Conservation (phyloP, 345 rosid species). For the Eucalyptus coolabah region DNA sequence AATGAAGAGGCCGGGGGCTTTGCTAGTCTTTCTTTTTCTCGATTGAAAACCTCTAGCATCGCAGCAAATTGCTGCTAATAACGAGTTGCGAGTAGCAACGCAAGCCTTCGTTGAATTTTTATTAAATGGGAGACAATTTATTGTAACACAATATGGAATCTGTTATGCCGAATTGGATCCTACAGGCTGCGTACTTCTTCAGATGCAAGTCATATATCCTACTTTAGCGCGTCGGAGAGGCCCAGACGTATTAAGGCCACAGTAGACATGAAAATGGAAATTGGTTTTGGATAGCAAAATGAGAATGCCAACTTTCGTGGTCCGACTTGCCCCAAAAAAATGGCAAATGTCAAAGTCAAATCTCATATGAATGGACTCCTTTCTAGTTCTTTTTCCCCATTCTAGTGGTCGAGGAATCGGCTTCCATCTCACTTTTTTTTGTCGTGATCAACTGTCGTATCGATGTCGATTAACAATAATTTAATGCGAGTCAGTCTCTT, state of each 20-base stretch:
- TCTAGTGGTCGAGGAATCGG: not conserved
- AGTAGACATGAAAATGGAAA: not conserved
- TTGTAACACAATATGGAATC: not conserved
- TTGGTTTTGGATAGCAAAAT: not conserved
- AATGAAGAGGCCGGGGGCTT: not conserved
- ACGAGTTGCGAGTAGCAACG: not conserved
- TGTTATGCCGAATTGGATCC: not conserved
- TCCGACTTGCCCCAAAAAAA: not conserved
- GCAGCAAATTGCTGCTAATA: no score
- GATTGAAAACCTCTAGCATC: not conserved
- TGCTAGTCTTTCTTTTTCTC: not conserved
- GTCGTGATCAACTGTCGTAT: no score
- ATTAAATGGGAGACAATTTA: not conserved
- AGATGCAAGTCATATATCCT: not conserved
- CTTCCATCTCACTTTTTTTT: rapidly evolving
- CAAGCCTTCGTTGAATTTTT: not conserved
- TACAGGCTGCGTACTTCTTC: not conserved
- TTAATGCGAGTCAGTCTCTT: no score
- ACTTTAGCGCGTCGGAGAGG: not conserved
- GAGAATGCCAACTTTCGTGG: not conserved
- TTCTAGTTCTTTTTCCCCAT: not conserved
- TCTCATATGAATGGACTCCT: not conserved
- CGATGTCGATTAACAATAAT: no score
- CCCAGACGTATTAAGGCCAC: not conserved
- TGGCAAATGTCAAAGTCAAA: not conserved